Base-by-base conservation (phyloP, 202 grass and related monocot genomes). In the Panicum hallii region DNA sequence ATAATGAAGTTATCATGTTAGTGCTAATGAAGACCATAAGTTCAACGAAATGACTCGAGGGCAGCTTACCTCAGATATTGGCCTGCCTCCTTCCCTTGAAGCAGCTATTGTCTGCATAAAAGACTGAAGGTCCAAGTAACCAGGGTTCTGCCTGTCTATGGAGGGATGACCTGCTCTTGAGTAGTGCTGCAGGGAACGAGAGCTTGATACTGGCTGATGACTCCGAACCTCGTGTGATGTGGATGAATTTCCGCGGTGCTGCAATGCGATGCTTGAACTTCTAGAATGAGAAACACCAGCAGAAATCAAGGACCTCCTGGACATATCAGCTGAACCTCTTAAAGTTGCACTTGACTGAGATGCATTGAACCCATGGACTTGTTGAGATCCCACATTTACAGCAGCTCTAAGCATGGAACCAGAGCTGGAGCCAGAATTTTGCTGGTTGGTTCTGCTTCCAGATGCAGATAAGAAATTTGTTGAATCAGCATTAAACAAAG, bases 81-180 rank as follows among this genome's bases (percentile, higher is more conserved):
- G 82, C 20, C 87, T 94, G 58, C 70, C 91, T 70, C 90, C 85
- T 65, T 94, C 92, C 77, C 92, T 88, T 57, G 90, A 82, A 77
- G 86, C 75, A 70, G 90, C 75, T 72, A 94, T 79, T 16, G 26
- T 78, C 79, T 87, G 82, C 87, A 88, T 85, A 64, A 89, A 83
- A 62, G 83, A 90, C 9, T 89, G 85, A 77, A 92, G 85, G 42
- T 91, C 87, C 78, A 88, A 43, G 67, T 26, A 26, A 26, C 79
- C 28, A 80, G 82, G 19, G 42, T 78, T 88, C 62, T 94, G 90
- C 76, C 87, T 88, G 45, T 88, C 87, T 58, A 81, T 40, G 7
- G 86, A 80, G 44, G 53, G 28, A 84, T 72, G 64, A 88, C 80
- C 71, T 28, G 79, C 58, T 72, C 90, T 92, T 40, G 77, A 63